Conservation (phyloP, 768 basidiomycete genomes). For the Calocybe indica region DNA sequence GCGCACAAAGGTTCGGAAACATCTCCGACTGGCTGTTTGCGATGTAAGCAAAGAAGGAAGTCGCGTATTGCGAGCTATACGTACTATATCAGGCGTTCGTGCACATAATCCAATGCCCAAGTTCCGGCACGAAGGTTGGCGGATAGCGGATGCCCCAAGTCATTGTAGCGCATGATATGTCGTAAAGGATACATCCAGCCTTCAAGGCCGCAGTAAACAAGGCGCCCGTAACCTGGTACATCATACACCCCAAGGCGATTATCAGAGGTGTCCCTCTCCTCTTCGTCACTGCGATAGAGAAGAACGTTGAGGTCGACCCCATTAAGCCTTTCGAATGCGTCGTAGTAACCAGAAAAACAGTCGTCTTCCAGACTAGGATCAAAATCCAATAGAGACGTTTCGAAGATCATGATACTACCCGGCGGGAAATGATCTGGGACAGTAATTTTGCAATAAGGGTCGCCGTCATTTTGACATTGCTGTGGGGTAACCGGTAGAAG, state of each 20-base stretch:
- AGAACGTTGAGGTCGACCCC: constrained; percentile 86
- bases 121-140: constrained; percentile 79
- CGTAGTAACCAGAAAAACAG: constrained; percentile 65
- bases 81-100: constrained; percentile 62
- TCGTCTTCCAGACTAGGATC: constrained; percentile 67
- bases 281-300: constrained; percentile 83
- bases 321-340: constrained; percentile 67
- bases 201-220: constrained; percentile 91
- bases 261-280: constrained; percentile 84
- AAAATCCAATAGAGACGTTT: constrained; percentile 74
- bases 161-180: constrained; percentile 83
- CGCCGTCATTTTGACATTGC: constrained; percentile 59
- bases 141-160: constrained; percentile 90
- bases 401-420: constrained; percentile 90
- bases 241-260: constrained; percentile 81
- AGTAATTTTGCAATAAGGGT: constrained; percentile 63
- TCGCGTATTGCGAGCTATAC: constrained; percentile 22
- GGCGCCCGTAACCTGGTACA: constrained; percentile 65
- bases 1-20: constrained; percentile 64
- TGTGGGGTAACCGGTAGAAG: constrained; percentile 52
- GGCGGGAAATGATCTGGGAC: constrained; percentile 93
- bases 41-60: constrained; percentile 8
- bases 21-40: constrained; percentile 44
- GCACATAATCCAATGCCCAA: constrained; percentile 91
- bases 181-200: constrained; percentile 94